Percentiles rank a stretch among this genome's conserved stretches.
Conservation (phyloP, 169 alveolate species). For the Eimeria tenella region DNA sequence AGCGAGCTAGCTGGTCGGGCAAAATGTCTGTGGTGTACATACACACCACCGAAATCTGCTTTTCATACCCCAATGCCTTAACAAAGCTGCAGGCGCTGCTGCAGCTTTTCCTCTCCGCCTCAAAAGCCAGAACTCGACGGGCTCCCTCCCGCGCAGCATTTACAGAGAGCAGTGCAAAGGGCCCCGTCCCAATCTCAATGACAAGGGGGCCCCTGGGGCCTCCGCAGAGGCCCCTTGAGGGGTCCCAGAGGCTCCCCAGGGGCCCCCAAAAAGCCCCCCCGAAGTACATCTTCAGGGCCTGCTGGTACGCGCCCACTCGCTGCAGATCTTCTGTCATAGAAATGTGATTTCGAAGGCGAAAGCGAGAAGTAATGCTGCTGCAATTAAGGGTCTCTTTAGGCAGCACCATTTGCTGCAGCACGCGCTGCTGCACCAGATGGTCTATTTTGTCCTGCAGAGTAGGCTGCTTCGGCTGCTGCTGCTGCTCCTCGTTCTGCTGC, state of each 20-base stretch:
- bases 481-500: not conserved
- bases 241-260: not conserved
- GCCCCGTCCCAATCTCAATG: conserved; percentile 79
- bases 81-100: conserved; percentile 58
- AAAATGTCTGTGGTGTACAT: conserved; percentile 62
- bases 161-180: conserved; percentile 73
- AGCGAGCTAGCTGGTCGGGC: not conserved
- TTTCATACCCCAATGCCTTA: conserved; percentile 11
- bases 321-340: conserved; percentile 68
- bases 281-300: conserved; percentile 23
- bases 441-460: not conserved
- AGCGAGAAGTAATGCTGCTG: conserved; percentile 75
- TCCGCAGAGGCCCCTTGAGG: not conserved
- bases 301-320: conserved; percentile 70
- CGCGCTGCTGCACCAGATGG: conserved; percentile 24
- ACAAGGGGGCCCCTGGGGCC: conserved; percentile 21
- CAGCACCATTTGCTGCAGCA: conserved; percentile 63
- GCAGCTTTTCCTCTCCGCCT: conserved; percentile 65
- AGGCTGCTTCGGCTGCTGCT: not conserved
- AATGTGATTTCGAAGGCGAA: conserved; percentile 54
- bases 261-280: not conserved
- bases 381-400: conserved; percentile 17
- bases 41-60: not conserved
- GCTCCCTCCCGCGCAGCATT: conserved; percentile 80
- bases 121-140: conserved; percentile 42